Conservation (phyloP, 495 filamentous ascomycete genomes). For the Friedmanniomyces simplex region DNA sequence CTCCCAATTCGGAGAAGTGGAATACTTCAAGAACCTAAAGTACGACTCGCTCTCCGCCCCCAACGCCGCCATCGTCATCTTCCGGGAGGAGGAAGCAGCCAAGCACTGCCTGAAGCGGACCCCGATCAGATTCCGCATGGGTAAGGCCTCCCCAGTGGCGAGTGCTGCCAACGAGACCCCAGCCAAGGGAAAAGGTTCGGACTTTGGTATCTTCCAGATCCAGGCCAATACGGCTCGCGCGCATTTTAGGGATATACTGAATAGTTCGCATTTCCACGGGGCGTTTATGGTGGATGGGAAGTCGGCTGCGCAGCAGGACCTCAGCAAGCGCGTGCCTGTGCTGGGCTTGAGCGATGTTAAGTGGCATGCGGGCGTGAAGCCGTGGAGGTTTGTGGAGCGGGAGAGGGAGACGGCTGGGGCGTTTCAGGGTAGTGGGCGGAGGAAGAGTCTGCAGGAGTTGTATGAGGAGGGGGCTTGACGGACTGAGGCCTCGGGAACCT, state of each 20-base stretch:
- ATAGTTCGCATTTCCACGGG: conserved; percentile 30
- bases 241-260: conserved; percentile 31
- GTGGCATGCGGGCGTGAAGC: conserved; percentile 18
- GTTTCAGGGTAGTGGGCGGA: conserved; percentile 3
- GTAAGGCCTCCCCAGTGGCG: conserved; percentile 11
- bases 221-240: conserved; percentile 24
- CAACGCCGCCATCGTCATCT: conserved; percentile 36
- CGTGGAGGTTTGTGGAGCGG: conserved; percentile 17
- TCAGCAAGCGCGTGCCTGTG: conserved; percentile 24
- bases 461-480: conserved; percentile 21
- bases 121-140: conserved; percentile 32
- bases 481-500: too few species aligned
- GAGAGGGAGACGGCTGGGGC: conserved; percentile 18
- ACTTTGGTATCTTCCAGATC: conserved; percentile 26
- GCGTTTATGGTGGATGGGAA: conserved; percentile 24
- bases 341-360: conserved; percentile 28
- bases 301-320: conserved; percentile 24
- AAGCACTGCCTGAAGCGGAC: conserved; percentile 29
- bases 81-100: conserved; percentile 28
- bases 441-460: conserved; percentile 23
- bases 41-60: conserved; percentile 32
- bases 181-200: not conserved
- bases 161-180: not conserved
- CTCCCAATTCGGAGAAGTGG: conserved; percentile 65
- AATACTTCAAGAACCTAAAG: conserved; percentile 60